Evolutionary conservation across 1,284 basidiomycete species (phyloP).

Genomic region (Hortiboletus rubellus): DNA sequence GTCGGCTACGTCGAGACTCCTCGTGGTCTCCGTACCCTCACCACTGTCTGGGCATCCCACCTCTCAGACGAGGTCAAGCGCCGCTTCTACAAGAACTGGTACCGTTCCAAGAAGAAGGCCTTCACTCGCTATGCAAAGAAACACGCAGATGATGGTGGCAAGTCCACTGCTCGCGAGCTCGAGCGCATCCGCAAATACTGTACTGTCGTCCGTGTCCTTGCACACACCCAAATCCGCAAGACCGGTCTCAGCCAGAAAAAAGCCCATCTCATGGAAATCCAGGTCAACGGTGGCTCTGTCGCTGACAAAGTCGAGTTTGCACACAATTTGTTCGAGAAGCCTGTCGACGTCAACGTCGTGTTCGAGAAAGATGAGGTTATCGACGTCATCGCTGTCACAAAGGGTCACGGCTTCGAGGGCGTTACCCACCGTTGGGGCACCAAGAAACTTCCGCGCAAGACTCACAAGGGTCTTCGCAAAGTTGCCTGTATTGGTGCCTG

Average conservation of each 20-base stretch:
- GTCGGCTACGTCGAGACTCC: slow-evolving; percentile 99
- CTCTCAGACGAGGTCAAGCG: slow-evolving; percentile 93
- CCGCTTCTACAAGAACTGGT: slow-evolving; percentile 99
- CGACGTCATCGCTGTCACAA: slow-evolving; percentile 97
- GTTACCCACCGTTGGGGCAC: slow-evolving; percentile 99
- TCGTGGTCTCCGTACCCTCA: slow-evolving; percentile 90
- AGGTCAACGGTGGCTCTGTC: slow-evolving; percentile 97
- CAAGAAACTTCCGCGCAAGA: slow-evolving; percentile 98
- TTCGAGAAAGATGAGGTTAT: slow-evolving; percentile 98
- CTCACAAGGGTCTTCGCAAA: slow-evolving; percentile 99
- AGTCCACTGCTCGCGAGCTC: slow-evolving; percentile 92
- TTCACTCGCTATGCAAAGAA: slow-evolving; percentile 99
- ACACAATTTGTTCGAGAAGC: slow-evolving; percentile 96
- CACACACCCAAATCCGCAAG: slow-evolving; percentile 98
- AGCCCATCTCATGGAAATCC: slow-evolving; percentile 99
- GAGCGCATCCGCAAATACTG: slow-evolving; percentile 99
- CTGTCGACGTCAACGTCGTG: slow-evolving; percentile 80
- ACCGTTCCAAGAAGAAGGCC: slow-evolving; percentile 99
- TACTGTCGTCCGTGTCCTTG: slow-evolving; percentile 98
- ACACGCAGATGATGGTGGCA: slow-evolving; percentile 94
- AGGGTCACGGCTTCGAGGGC: slow-evolving; percentile 99
- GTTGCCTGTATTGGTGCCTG: slow-evolving; percentile 99
- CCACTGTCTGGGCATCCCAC: slow-evolving; percentile 83
- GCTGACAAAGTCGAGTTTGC: slow-evolving; percentile 99
- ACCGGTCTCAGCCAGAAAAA: slow-evolving; percentile 99